Base-by-base conservation (phyloP, 2,329 filamentous ascomycete species). In the Phyllachora maydis region DNA sequence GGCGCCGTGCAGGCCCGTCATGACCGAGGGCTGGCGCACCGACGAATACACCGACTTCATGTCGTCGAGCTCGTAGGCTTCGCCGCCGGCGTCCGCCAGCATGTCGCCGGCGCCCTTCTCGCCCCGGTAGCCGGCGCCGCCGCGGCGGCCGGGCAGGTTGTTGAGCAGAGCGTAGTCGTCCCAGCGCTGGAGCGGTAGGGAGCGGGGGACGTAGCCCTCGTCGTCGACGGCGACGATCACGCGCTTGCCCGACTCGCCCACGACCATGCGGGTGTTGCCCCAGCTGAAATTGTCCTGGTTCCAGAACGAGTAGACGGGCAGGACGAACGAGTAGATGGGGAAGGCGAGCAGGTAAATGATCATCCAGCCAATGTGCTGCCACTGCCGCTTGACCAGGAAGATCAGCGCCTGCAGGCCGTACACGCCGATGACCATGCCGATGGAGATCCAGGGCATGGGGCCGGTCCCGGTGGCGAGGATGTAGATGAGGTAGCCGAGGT, bases 231-330 rank as follows among this genome's bases (percentile, higher is more conserved):
- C 82, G 25, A 98, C 62, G n/a, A 93, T 58, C 42, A 91, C 70
- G 54, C 91, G 92, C 43, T 65, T 66, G 32, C 83, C 85, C 47
- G 85, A 81, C 24, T 92, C 85, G 14, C 83, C 83, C 0, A 73
- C 78, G 19, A 85, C 92, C 65, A 95, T 91, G 31, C 88, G 70
- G 26, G 88, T 98, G 33, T 98, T 88, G 40, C 88, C 88, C 88
- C 88, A 98, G 27, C 78, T 91, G 59, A 98, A 98, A 55, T 98
- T 90, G 46, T 98, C 88, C 45, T 98, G 98, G 54, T 98, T 95
- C 88, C 88, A 98, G 59, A 85, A 98, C 3, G 88, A 76, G 44
- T 98, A 98, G 6, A 68, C 67, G 0, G 88, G 88, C 6, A 98
- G 68, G 18, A 98, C 61, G 45, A 98, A 92, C 50, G 98, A 98